These are phyloP conservation scores for Forsythia suspensa DNA, from an alignment of 257 asterid species.

Conservation along the genomic window DNA sequence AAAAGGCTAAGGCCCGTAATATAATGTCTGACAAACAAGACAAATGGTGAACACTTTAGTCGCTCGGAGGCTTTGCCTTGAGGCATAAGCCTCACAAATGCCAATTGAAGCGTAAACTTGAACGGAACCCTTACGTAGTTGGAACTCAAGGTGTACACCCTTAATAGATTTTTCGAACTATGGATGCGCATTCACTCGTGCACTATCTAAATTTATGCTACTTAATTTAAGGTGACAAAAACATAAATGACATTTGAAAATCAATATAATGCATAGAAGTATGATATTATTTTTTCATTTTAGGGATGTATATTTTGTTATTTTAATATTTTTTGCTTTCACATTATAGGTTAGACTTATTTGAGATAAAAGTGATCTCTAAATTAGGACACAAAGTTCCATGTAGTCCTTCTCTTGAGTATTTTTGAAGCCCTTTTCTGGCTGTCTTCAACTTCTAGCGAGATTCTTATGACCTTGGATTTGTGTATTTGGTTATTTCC, in stretches of 20 bases:
- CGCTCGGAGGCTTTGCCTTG: no score
- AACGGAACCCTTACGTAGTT: neutral
- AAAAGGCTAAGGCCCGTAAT: no score
- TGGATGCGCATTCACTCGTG: neutral
- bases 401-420: neutral
- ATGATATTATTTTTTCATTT: neutral
- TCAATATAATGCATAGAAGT: neutral
- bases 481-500: neutral
- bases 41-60: no score
- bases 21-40: no score
- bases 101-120: neutral
- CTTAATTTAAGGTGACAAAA: neutral
- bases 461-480: neutral
- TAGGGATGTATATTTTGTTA: neutral
- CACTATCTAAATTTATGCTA: neutral
- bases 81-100: neutral
- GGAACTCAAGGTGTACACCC: neutral
- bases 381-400: neutral
- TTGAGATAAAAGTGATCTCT: neutral
- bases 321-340: no score
- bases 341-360: no score
- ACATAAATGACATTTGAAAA: no score
- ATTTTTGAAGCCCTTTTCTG: neutral
- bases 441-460: neutral
- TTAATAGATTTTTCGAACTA: neutral